These are phyloP conservation scores for Hypsizygus marmoreus DNA, from an alignment of 768 basidiomycete species.

Conservation along the genomic window DNA sequence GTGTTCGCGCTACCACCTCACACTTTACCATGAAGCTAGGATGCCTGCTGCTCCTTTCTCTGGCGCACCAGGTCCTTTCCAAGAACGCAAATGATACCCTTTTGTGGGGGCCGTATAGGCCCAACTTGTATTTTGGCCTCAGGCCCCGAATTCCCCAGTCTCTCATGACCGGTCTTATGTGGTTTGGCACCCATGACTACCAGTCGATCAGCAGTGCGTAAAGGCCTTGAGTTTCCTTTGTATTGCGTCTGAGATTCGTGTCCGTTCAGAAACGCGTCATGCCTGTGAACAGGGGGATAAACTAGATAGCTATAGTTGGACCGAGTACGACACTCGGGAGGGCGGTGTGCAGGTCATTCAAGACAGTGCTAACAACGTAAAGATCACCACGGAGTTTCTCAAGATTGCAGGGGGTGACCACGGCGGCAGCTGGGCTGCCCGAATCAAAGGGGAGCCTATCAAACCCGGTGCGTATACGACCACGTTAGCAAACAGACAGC, in stretches of 20 bases:
- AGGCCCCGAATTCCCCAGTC: slow-evolving; percentile 83
- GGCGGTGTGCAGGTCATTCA: slow-evolving; percentile 85
- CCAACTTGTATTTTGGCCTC: slow-evolving; percentile 94
- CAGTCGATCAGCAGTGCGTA: slow-evolving; percentile 64
- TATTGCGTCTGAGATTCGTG: slow-evolving; percentile 10
- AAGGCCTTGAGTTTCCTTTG: slow-evolving; percentile 6
- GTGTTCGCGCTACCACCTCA: slow-evolving; percentile 14
- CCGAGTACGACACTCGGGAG: slow-evolving; percentile 81
- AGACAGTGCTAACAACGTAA: slow-evolving; percentile 82
- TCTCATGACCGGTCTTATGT: slow-evolving; percentile 91
- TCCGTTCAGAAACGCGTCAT: slow-evolving; percentile 67
- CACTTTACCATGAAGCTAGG: slow-evolving; percentile 39
- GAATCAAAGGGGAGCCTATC: slow-evolving; percentile 82
- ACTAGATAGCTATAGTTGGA: slow-evolving; percentile 83
- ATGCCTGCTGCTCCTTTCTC: slow-evolving; percentile 48
- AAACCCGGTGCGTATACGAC: slow-evolving; percentile 60
- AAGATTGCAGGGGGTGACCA: slow-evolving; percentile 83
- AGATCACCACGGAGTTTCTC: slow-evolving; percentile 81
- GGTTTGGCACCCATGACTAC: slow-evolving; percentile 90
- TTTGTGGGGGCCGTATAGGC: slow-evolving; percentile 86
- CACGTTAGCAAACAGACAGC: neutral
- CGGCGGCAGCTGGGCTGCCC: slow-evolving; percentile 88
- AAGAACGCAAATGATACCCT: slow-evolving; percentile 52
- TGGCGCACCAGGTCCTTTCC: slow-evolving; percentile 40
- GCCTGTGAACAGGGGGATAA: slow-evolving; percentile 88